Base-by-base conservation (phyloP, 2,329 filamentous ascomycete genomes). In the Alternaria gaisen region DNA sequence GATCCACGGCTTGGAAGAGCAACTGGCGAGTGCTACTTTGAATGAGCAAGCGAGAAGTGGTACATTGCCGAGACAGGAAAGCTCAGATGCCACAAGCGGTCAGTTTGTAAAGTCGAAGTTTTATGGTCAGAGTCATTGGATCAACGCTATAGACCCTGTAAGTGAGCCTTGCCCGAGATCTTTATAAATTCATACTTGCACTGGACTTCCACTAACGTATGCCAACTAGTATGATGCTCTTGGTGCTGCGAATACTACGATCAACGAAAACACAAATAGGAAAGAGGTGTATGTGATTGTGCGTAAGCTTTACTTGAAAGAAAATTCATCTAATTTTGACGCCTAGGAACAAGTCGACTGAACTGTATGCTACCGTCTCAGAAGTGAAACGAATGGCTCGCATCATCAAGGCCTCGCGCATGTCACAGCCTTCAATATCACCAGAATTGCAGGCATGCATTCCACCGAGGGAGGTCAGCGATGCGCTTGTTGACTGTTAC, bases 91-190 rank as follows among this genome's bases (percentile, higher is more conserved):
- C 2, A 32, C 28, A 11, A 50, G 42, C 30, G 56, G 56, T 2
- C 56, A 59, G 16, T 75, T 74, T 30, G 56, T 86, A 53, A 89
- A 89, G 67, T 83, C 82, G 0, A 82, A 85, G 0, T 73, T 87
- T 4, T 86, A 87, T 64, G 86, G 86, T 2, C 82, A 82, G 65
- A 86, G 83, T 32, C 84, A 87, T 66, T 87, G 85, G 72, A 54
- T 68, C 48, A 75, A 74, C 18, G 61, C 63, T 9, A 55, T 76
- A 26, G 72, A 74, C 18, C 71, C 71, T 36, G 71, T 73, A 58
- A 56, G 81, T 50, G 28, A 2, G 20, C 7, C 11, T 9, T 50
- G 20, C 0, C n/a, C 9, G 34, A 3, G 43, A 12, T 46, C 12
- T 11, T 28, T 20, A 10, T n/a, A 36, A 0, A 5, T 5, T 12